Evolutionary conservation across 2,329 filamentous ascomycete species (phyloP), one percentile per base, ranked within the genome.

Genomic region (Diaporthe caulivora): DNA sequence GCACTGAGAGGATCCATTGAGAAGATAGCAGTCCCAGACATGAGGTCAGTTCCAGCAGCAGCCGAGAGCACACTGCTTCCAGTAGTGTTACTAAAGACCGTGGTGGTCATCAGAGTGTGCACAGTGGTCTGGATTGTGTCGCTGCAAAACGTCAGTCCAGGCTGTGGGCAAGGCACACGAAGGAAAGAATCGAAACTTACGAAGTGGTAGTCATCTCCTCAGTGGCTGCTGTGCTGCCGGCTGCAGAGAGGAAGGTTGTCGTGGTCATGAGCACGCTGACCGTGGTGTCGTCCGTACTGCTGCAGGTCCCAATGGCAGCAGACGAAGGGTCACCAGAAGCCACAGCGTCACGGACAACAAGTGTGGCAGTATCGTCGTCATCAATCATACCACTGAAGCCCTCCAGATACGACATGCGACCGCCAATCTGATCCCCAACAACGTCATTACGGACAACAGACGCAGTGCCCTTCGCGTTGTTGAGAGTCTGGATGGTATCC

Each of bases 361-460:
- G 34, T 17, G 8, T 8, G 47, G 40, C 24, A 62, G 68, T 34
- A 31, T 70, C 54, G 34, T 44, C 44, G 29, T 71, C 55, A 21
- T 62, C 57, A 18, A 62, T 24, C 55, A 71, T 71, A 47, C 69
- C 69, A 24, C 49, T 72, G 60, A 72, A 68, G 37, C 70, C 58
- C 15, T 68, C 49, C 49, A 68, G 58, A 40, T 72, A 67, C 26
- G 37, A 72, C 57, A 54, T 58, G 31, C 71, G 37, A 60, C 53
- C 58, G 18, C 62, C 26, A 47, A 62, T 17, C 2, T 13, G 29
- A 54, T 11, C 40, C 60, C 37, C 54, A 42, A 58, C 29, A 58
- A 13, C 31, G 18, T 8, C 13, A 26, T 53, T 24, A 13, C 42
- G 40, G 29, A 24, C 15, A 51, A 8, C 54, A 54, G 64, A 2